These are phyloP conservation scores for Cyberlindnera subsufficiens DNA, from an alignment of 805 yeast genomes.

Conservation along the genomic window DNA sequence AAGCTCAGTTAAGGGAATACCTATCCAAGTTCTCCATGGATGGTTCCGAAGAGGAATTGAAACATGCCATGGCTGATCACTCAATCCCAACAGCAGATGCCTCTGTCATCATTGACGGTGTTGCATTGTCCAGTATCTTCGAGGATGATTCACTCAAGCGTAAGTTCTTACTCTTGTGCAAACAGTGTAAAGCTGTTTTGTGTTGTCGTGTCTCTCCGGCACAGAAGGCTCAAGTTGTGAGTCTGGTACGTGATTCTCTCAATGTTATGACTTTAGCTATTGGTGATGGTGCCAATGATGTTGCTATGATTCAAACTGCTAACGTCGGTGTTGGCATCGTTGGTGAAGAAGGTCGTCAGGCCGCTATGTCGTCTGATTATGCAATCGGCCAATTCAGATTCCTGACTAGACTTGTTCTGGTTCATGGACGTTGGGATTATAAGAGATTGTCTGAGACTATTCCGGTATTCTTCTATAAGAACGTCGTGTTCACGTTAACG, in stretches of 20 bases:
- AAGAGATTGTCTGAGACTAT: slow-evolving; percentile 78
- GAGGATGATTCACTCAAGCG: slow-evolving; percentile 33
- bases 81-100: slow-evolving; percentile 61
- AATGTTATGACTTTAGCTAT: slow-evolving; percentile 78
- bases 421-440: slow-evolving; percentile 85
- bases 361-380: slow-evolving; percentile 83
- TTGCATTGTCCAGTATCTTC: slow-evolving; percentile 53
- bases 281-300: slow-evolving; percentile 87
- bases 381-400: slow-evolving; percentile 80
- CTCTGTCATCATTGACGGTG: slow-evolving; percentile 76
- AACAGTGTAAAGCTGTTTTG: slow-evolving; percentile 78
- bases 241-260: slow-evolving; percentile 61
- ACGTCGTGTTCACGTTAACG: slow-evolving; percentile 67
- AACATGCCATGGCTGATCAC: slow-evolving; percentile 48
- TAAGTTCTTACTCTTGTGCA: slow-evolving; percentile 66
- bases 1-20: slow-evolving; percentile 31
- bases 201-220: slow-evolving; percentile 98
- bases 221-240: slow-evolving; percentile 93
- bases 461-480: slow-evolving; percentile 75
- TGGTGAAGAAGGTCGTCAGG: slow-evolving; percentile 87
- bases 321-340: slow-evolving; percentile 70
- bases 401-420: slow-evolving; percentile 57
- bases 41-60: slow-evolving; percentile 54
- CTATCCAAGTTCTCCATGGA: slow-evolving; percentile 45
- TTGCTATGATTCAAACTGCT: slow-evolving; percentile 86